phyloP scores from a whole-genome alignment of 202 grass and related monocot species.

The Setaria viridis region DNA sequence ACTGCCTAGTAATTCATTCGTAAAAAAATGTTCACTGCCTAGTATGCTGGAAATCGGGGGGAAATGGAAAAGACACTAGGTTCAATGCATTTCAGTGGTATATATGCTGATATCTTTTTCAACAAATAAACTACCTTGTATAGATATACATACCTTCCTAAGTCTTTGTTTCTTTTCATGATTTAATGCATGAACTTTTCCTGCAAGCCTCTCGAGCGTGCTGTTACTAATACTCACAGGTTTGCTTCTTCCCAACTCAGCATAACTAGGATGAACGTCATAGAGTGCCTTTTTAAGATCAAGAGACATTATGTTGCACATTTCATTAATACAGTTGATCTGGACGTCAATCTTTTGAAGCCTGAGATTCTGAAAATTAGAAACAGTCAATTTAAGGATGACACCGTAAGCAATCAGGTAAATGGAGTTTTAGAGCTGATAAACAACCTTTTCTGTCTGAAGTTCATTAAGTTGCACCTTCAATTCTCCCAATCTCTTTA shows the following conservation, averaged over 20 bases:
- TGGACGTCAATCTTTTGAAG: constrained; percentile 68
- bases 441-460: constrained; percentile 78
- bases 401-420: constrained; percentile 10
- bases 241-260: constrained; percentile 51
- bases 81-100: constrained; percentile 9
- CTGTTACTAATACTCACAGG: constrained; percentile 70
- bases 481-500: constrained; percentile 65
- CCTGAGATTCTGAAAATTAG: constrained; percentile 69
- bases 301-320: constrained; percentile 76
- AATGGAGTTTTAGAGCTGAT: constrained; percentile 17
- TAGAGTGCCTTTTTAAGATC: constrained; percentile 67
- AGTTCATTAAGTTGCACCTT: constrained; percentile 72
- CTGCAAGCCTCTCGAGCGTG: constrained; percentile 61
- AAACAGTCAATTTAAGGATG: constrained; percentile 25
- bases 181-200: constrained; percentile 63
- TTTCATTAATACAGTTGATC: constrained; percentile 64
- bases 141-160: constrained; percentile 57
- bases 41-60: neutral
- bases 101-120: neutral
- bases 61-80: neutral
- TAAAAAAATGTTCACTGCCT: neutral
- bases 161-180: constrained; percentile 82
- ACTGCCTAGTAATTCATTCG: neutral
- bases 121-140: constrained; percentile 5
- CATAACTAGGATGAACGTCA: constrained; percentile 81